A percentile compares a stretch with the other conserved stretches of the same genome.
phyloP scores from a whole-genome alignment of 129 eudicot genomes.

The Mikania micrantha region DNA sequence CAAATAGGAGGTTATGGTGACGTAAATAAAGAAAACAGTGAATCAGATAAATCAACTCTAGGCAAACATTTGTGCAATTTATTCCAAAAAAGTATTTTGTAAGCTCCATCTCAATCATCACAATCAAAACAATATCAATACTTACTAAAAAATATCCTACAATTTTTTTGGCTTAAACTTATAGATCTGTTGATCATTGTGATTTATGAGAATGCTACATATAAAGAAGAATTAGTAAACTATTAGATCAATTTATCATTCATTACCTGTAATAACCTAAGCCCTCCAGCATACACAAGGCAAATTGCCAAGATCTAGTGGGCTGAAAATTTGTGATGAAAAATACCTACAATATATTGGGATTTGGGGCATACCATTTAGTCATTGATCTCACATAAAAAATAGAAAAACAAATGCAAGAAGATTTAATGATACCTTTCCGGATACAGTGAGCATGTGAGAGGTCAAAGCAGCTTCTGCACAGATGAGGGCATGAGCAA shows the following conservation, averaged over 20 bases:
- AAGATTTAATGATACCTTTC: slow-evolving; percentile 54
- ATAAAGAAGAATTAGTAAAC: neutral
- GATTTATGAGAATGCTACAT: neutral
- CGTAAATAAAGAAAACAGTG: neutral
- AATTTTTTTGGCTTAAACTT: neutral
- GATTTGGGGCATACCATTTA: slow-evolving; percentile 4
- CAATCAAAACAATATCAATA: slow-evolving; percentile 3
- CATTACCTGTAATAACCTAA: slow-evolving; percentile 74
- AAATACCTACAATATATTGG: slow-evolving; percentile 47
- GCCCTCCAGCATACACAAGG: slow-evolving; percentile 54
- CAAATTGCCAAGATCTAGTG: slow-evolving; percentile 65
- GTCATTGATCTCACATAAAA: neutral
- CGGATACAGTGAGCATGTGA: slow-evolving; percentile 49
- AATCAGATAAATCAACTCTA: neutral
- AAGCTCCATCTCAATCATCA: neutral
- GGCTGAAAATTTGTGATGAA: slow-evolving; percentile 79
- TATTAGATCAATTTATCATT: neutral
- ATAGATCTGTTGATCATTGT: neutral
- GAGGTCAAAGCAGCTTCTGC: slow-evolving; percentile 68
- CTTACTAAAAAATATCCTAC: neutral
- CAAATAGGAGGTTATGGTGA: neutral
- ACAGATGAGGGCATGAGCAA: slow-evolving; percentile 81
- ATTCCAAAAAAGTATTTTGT: neutral
- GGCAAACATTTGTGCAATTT: neutral
- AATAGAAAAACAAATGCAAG: neutral